Evolutionary conservation across 2,329 filamentous ascomycete species (phyloP), one percentile per base, ranked within the genome.

Genomic region (Hypoxylon sp.): DNA sequence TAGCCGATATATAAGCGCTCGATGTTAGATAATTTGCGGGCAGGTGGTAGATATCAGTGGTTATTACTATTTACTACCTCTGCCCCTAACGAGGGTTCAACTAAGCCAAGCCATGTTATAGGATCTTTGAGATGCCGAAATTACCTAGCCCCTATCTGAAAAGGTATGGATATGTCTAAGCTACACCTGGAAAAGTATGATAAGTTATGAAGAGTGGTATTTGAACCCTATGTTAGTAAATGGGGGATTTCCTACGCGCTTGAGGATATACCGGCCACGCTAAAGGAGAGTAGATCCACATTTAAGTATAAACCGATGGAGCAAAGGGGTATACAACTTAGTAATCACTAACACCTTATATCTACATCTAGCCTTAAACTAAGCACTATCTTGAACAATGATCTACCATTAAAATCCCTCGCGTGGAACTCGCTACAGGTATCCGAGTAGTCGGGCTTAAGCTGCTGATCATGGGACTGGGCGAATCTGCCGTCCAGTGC

Each of bases 401-500:
- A 61, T 58, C 57, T 64, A 5, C 65, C 11, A 51, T 41, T 52
- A 30, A n/a, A 21, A 65, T 52, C 53, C 48, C 56, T 51, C 36
- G 28, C 7, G 36, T 17, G 41, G 46, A 51, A 55, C 38, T 25
- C 5, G 25, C 9, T 43, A 62, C 14, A 6, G 34, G 13, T 63
- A 65, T 23, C 48, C 25, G 14, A 51, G 56, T 36, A 56, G 28
- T 61, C 45, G 43, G 60, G 25, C 25, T 61, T 66, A 32, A 52
- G 43, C 53, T n/a, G 34, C n/a, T 63, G 60, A 68, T 70, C 65
- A 70, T 68, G 56, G 34, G 65, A 68, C 59, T 53, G 48, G 41
- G 51, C 25, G 61, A 38, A 32, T 67, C 64, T 71, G 62, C 69
- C 67, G 64, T n/a, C 38, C 65, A 57, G 62, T 23, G 58, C 45